Evolutionary conservation across 371 early-diverging fungal genomes (phyloP), one percentile per base, ranked within the genome.

Genomic region (Choanephora cucurbitarum): DNA sequence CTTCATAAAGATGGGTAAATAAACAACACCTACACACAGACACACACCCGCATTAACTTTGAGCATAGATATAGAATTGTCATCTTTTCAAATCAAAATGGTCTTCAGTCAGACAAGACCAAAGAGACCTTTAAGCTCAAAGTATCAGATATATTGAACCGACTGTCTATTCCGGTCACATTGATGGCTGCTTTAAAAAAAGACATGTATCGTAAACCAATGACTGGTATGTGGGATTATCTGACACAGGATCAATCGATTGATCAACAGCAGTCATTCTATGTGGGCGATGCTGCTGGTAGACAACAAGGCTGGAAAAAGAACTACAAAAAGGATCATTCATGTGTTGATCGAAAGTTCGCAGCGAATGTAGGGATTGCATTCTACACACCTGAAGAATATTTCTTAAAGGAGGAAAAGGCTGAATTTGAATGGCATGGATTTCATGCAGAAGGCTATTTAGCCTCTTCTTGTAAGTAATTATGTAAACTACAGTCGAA

Each of bases 211-310:
- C 77, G 97, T 23, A 96, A 96, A 50, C 97, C 97, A 0, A 80
- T 85, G 58, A 82, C 85, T 2, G 94, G 92, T 0, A 91, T 92
- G 81, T 95, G 95, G 95, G 79, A 89, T 18, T 71, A 72, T 53
- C 70, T 85, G 48, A 80, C 73, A 4, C 53, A 64, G 43, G 58
- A 83, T 31, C 78, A 62, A 10, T 79, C 60, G 0, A 70, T 80
- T 55, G 77, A 81, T 73, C 73, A 66, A 57, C 24, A 49, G 0
- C 34, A 63, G 13, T 85, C 88, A 54, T 93, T 90, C 43, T 97
- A 83, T 70, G 88, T 92, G 2, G 97, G 97, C 13, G 97, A 97
- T 71, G 97, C 96, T 2, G 95, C 94, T 15, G 96, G 97, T 2
- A 74, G 97, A 23, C 71, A 76, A 0, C 79, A 61, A 4, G 82